phyloP scores from a whole-genome alignment of 2,329 filamentous ascomycete species.

The Pestalotiopsis sp. region DNA sequence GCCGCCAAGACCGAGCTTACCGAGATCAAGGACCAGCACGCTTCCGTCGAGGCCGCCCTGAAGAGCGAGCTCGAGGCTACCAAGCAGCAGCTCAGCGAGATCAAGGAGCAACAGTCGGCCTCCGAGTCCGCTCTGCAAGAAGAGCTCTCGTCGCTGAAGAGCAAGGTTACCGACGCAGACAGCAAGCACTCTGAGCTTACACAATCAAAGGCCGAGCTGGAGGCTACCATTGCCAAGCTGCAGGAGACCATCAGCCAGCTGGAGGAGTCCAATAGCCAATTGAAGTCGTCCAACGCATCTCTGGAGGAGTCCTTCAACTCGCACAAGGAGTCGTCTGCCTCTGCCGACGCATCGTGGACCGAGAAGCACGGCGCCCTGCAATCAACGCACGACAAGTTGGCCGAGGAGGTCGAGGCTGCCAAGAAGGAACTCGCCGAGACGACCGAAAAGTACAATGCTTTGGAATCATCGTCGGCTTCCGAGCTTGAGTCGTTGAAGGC shows the following conservation, averaged over 20 bases:
- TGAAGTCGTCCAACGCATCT: background rate
- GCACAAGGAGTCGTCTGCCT: constrained; percentile 18
- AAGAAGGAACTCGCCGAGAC: constrained; percentile 12
- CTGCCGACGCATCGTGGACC: constrained; percentile 3
- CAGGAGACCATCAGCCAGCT: constrained; percentile 8
- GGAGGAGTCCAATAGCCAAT: background rate
- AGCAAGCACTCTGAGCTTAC: constrained; percentile 2
- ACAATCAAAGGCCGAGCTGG: background rate
- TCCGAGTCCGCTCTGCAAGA: background rate
- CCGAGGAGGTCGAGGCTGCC: constrained; percentile 1
- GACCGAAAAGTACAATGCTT: constrained; percentile 7
- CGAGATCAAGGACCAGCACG: constrained; percentile 34
- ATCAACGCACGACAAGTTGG: constrained; percentile 18
- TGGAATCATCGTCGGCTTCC: constrained; percentile 29
- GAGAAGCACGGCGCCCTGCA: constrained; percentile 12
- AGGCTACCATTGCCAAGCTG: constrained; percentile 17
- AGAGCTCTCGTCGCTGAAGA: background rate
- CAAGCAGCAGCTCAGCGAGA: constrained; percentile 14
- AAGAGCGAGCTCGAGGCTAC: constrained; percentile 23
- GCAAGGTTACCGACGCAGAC: constrained; percentile 6
- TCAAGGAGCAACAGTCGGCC: constrained; percentile 1
- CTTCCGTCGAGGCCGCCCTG: constrained; percentile 28
- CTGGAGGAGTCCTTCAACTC: constrained; percentile 19
- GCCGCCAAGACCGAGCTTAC: constrained; percentile 35
- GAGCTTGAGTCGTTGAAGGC: constrained; percentile 31